Evolutionary conservation across 441 rosid genomes (phyloP).

Genomic region (Theobroma grandiflorum): DNA sequence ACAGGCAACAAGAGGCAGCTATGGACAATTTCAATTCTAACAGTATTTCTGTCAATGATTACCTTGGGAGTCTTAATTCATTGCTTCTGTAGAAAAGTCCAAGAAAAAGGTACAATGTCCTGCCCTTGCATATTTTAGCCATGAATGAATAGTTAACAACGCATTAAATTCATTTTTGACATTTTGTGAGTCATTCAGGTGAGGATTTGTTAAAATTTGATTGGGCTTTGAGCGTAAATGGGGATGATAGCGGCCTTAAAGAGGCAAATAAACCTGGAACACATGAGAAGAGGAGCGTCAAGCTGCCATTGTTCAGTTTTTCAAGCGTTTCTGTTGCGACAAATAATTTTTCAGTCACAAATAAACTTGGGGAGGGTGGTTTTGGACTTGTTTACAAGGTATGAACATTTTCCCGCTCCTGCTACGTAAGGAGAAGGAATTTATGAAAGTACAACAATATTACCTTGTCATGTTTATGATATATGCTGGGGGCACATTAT

Average conservation of each 20-base stretch:
- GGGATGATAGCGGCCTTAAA: neutral
- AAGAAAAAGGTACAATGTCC: neutral
- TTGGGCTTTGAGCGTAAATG: neutral
- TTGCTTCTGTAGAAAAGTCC: neutral
- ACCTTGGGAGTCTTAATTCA: neutral
- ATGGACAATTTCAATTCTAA: neutral
- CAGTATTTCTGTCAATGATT: too few species aligned
- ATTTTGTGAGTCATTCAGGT: neutral
- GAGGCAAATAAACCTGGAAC: neutral
- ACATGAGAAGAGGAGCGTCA: neutral
- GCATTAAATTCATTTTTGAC: neutral
- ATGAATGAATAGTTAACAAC: neutral
- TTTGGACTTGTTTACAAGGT: conserved; percentile 3
- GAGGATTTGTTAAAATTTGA: conserved; percentile 19
- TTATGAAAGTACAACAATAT: too few species aligned
- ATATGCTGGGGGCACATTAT: neutral
- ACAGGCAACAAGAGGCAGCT: neutral
- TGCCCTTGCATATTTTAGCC: neutral
- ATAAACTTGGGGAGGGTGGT: conserved; percentile 23
- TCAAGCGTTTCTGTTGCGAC: conserved; percentile 4
- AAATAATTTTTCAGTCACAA: neutral
- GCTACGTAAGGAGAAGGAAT: too few species aligned
- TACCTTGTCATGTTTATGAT: neutral
- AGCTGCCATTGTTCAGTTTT: conserved; percentile 12
- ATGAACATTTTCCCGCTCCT: too few species aligned